Evolutionary conservation across 164 flowering plant species (phyloP), one percentile per base, ranked within the genome.

Genomic region (Stephania yunnanensis): DNA sequence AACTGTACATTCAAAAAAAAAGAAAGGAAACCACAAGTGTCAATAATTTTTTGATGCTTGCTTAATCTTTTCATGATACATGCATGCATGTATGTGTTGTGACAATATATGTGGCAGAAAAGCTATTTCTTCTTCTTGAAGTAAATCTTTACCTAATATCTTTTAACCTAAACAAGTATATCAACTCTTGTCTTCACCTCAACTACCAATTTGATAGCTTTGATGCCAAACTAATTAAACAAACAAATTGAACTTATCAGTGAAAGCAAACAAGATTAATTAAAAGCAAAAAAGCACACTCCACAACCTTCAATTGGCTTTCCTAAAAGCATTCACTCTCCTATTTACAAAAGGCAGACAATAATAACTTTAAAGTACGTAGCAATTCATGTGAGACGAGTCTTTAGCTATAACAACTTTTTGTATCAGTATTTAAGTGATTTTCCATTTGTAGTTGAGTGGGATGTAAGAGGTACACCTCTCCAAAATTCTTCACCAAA

Each of bases 281-380:
- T 44, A 53, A 17, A 67, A 29, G 72, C 77, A 42, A 75, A 80
- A 80, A 75, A 78, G 78, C 31, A 67, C 4, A 46, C 75, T 71
- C 20, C 71, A 71, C 74, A 73, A 58, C 65, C 50, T 67, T 68
- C 75, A 58, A 75, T 72, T 72, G 44, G 55, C 85, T 83, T 83
- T 83, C 67, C 63, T 68, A 58, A 79, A 81, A 83, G 42, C 42
- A 36, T 83, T 69, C 46, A 53, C 72, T 64, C 64, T 72, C 63
- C 74, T n/a, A 53, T 55, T 12, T 58, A 10, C 52, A 22, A 45
- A n/a, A 68, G 45, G 29, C 67, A 25, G 71, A 55, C 53, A 68
- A 73, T 29, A 77, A 55, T 55, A 71, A 22, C 42, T 36, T 46
- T 6, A 10, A 48, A n/a, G 30, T n/a, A n/a, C n/a, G n/a, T 20